Evolutionary conservation across 352 stramenopile genomes (phyloP), one percentile per base, ranked within the genome.

Genomic region (Hyaloperonospora brassicae): DNA sequence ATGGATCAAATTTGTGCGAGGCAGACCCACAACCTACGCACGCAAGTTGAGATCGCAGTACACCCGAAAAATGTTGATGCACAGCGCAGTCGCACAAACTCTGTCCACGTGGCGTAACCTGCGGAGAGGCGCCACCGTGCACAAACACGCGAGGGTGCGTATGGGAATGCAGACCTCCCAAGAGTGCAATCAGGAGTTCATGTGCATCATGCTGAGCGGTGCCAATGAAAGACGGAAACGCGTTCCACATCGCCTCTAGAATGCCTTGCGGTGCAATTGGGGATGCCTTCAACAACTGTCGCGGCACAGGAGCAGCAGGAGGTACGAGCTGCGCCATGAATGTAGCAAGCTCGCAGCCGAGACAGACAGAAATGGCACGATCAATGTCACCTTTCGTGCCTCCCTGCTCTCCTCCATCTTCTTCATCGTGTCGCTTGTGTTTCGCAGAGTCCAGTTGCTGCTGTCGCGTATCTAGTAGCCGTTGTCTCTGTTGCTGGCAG

Each of bases 151-250:
- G 67, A 8, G 71, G 58, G 25, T 85, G 68, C 13, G 76, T 88
- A 45, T 86, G 73, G 2, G 73, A 65, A 41, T 86, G 76, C 3
- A 93, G 51, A 5, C 70, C 70, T n/a, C 72, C 75, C 17, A 89
- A 47, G 17, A 93, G 50, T 23, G 78, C 65, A 41, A 86, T 72
- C 21, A 90, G 62, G 40, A 93, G 70, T 58, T 89, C 79, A 56
- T 87, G 76, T 22, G 82, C 82, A 56, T 93, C 82, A 36, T 93
- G 82, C 53, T 93, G 82, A 21, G 78, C 66, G 21, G 71, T 70
- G 42, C 75, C 65, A 27, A 84, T 68, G 43, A 86, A 83, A 11
- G 64, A 72, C 3, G 64, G 68, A 23, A 74, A 70, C n/a, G 72
- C 74, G 25, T 53, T 62, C 76, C 71, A 87, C 52, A 84, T 70